Base-by-base conservation (phyloP, 495 filamentous ascomycete genomes). In the Aspergillus olivimuriae region DNA sequence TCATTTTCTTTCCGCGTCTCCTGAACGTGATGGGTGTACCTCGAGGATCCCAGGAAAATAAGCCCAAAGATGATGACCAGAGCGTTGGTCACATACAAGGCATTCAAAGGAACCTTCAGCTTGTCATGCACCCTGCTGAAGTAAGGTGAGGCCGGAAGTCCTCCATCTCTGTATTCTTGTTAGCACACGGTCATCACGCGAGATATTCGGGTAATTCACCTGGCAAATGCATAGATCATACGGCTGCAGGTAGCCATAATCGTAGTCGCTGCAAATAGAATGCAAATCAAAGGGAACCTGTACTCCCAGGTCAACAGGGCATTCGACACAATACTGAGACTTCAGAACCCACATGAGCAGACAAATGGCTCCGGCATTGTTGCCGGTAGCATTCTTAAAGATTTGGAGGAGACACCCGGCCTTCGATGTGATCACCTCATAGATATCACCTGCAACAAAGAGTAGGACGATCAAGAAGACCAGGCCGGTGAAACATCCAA, bases 221-320 rank as follows among this genome's bases (percentile, higher is more conserved):
- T 75, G 20, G 78, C 79, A 50, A 90, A 90, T 2, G 85, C 84
- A 46, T 83, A 89, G 21, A 79, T 77, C 82, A 89, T 87, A 10
- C 86, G 79, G 46, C 76, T 83, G 39, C 77, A 81, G 8, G 86
- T 88, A 3, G 84, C 86, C 82, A 87, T 84, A 50, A 89, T 81
- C 11, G 74, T 78, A 2, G 73, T 84, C 2, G 76, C 73, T 5
- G 83, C 82, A 52, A 89, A 87, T 0, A 89, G 60, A 43, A 87
- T 74, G 53, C 83, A 88, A 12, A 82, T 58, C 15, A 89, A 68
- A 0, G 86, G 84, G 56, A 89, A 79, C 33, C 76, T 78, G n/a
- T 3, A 15, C 10, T 2, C n/a, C 4, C 11, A 9, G 2, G 41
- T 60, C 23, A 60, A 51, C 19, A 38, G 34, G 4, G 17, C 14